Conservation (phyloP, 2,329 filamentous ascomycete genomes). For the Graphilbum ipis-grandicollis region DNA sequence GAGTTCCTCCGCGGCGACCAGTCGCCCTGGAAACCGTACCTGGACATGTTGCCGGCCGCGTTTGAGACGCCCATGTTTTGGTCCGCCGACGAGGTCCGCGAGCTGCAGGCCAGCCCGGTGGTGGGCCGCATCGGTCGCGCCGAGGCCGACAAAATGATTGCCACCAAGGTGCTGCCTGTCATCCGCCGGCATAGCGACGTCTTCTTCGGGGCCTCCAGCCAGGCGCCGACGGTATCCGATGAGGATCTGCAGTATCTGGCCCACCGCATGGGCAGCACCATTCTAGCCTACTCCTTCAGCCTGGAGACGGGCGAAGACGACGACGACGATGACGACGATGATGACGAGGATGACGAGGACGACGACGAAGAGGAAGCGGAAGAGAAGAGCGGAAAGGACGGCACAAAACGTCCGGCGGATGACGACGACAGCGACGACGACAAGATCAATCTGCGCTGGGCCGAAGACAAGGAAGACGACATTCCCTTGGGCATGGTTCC, state of each 20-base stretch:
- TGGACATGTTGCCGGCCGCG: constrained; percentile 49
- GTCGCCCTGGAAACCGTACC: constrained; percentile 64
- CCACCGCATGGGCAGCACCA: constrained; percentile 70
- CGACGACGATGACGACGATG: constrained; percentile 17
- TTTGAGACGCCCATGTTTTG: constrained; percentile 92
- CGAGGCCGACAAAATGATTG: constrained; percentile 54
- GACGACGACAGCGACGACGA: constrained; percentile 28
- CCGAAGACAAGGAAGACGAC: constrained; percentile 42
- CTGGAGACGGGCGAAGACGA: constrained; percentile 39
- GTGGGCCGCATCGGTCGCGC: constrained; percentile 57
- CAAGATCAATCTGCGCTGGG: constrained; percentile 45
- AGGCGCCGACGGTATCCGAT: constrained; percentile 19
- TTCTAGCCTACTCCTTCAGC: constrained; percentile 78
- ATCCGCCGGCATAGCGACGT: constrained; percentile 25
- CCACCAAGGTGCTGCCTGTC: constrained; percentile 30
- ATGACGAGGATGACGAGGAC: constrained; percentile 32
- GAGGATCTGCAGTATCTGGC: constrained; percentile 33
- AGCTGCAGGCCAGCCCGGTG: constrained; percentile 65
- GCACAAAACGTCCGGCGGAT: too few species aligned
- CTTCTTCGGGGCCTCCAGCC: constrained; percentile 22
- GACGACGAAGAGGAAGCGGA: constrained; percentile 41
- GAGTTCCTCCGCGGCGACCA: constrained; percentile 41
- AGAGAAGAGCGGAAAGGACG: constrained; percentile 27
- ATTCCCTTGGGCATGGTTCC: constrained; percentile 72
- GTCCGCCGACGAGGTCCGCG: constrained; percentile 48